Conservation (phyloP, 441 rosid genomes). For the Biscutella laevigata region DNA sequence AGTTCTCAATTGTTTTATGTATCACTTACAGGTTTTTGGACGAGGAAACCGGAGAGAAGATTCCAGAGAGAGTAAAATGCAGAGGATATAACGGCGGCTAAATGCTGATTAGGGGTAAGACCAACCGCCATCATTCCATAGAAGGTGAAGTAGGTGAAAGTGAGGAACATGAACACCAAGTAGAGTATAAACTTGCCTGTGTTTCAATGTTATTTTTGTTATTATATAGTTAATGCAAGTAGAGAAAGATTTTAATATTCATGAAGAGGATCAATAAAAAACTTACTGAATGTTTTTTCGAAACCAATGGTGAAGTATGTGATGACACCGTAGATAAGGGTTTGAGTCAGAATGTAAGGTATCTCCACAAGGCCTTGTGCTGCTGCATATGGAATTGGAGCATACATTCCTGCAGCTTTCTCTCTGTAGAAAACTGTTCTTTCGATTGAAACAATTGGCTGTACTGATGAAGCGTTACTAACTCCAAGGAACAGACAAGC, state of each 20-base stretch:
- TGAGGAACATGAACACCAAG: constrained; percentile 77
- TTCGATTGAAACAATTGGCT: constrained; percentile 79
- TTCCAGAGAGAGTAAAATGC: constrained; percentile 96
- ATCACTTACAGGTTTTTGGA: constrained; percentile 78
- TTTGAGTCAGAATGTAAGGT: constrained; percentile 65
- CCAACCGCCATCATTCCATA: constrained; percentile 97
- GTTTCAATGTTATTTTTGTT: background rate
- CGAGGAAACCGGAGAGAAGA: constrained; percentile 83
- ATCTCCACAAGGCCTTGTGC: constrained; percentile 95
- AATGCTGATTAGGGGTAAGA: constrained; percentile 65
- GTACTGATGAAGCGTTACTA: constrained; percentile 77
- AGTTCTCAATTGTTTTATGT: background rate
- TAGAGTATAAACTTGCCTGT: constrained; percentile 74
- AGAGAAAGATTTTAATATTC: background rate
- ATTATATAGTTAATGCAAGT: background rate
- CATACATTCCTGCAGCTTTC: constrained; percentile 82
- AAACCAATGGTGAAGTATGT: constrained; percentile 78
- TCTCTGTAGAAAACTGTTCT: constrained; percentile 87
- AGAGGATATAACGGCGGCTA: constrained; percentile 81
- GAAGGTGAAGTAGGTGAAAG: constrained; percentile 85
- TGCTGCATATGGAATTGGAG: constrained; percentile 65
- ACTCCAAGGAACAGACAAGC: constrained; percentile 84
- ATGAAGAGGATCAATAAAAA: background rate
- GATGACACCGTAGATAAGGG: constrained; percentile 63
- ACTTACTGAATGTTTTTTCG: constrained; percentile 65